Percentiles rank a stretch among this genome's conserved stretches.
phyloP scores from a whole-genome alignment of 257 asterid species.

The Verbascum thapsus region DNA sequence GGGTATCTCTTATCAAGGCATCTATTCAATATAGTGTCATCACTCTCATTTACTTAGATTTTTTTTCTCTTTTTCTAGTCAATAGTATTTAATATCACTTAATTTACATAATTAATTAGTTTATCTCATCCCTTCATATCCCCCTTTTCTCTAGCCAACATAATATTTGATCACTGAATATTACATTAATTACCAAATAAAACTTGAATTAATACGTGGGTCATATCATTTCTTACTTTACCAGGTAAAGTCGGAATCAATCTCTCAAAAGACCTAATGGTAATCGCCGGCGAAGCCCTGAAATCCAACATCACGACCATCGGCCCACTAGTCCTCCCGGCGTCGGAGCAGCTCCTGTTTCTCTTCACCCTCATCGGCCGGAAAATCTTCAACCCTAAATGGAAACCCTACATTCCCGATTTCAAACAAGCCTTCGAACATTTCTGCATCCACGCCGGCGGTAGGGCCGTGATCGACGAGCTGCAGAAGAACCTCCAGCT shows the following conservation, averaged over 20 bases:
- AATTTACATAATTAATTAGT: too few species aligned
- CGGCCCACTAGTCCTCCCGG: constrained; percentile 58
- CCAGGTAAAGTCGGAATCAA: constrained; percentile 56
- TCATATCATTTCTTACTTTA: too few species aligned
- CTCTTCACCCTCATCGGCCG: constrained; percentile 53
- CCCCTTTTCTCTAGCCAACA: too few species aligned
- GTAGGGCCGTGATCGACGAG: constrained; percentile 62
- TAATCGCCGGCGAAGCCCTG: constrained; percentile 55
- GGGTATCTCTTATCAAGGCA: too few species aligned
- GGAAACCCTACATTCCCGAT: constrained; percentile 63
- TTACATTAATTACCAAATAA: too few species aligned
- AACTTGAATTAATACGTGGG: too few species aligned
- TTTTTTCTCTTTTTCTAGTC: too few species aligned
- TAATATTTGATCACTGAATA: too few species aligned
- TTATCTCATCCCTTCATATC: too few species aligned
- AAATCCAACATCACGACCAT: constrained; percentile 62
- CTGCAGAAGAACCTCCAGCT: constrained; percentile 58
- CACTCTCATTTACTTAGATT: too few species aligned
- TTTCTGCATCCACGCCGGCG: constrained; percentile 66
- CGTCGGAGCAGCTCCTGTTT: constrained; percentile 58
- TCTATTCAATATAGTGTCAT: too few species aligned
- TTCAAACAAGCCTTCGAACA: constrained; percentile 64
- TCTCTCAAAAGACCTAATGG: constrained; percentile 57
- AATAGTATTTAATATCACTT: too few species aligned
- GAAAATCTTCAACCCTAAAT: constrained; percentile 51